Evolutionary conservation across 257 asterid species (phyloP).

Genomic region (Paulownia fortunei): DNA sequence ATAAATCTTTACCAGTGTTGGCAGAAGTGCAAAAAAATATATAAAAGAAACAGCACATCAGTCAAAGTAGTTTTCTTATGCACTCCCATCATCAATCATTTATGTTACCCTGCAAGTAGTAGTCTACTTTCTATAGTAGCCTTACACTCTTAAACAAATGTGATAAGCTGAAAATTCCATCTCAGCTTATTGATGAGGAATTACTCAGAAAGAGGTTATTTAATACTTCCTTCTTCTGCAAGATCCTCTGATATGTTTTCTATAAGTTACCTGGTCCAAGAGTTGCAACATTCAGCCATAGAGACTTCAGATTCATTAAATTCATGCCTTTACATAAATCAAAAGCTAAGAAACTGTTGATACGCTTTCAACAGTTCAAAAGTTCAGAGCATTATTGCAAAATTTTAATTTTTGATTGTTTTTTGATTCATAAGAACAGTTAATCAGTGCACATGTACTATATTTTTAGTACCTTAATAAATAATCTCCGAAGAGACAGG

Average conservation of each 20-base stretch:
- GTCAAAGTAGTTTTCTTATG: slow-evolving; percentile 12
- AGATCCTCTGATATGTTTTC: slow-evolving; percentile 10
- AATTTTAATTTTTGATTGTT: not conserved
- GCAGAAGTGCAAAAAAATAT: slow-evolving; percentile 23
- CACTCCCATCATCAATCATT: not conserved
- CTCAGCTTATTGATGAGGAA: not conserved
- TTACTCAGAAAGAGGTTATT: not conserved
- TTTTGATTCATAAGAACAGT: not conserved
- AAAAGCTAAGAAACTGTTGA: not conserved
- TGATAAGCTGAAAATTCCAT: slow-evolving; percentile 17
- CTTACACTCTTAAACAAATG: slow-evolving; percentile 5
- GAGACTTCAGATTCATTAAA: not conserved
- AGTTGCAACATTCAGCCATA: slow-evolving; percentile 7
- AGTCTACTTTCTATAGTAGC: slow-evolving; percentile 27
- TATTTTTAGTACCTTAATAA: not conserved
- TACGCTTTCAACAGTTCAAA: not conserved
- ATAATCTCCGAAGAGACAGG: not conserved
- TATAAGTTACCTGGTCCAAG: not conserved
- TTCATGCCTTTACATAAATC: not conserved
- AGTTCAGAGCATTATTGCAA: not conserved
- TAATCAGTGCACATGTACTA: not conserved
- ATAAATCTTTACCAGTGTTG: slow-evolving; percentile 27
- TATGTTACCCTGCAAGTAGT: slow-evolving; percentile 8
- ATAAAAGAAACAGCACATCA: slow-evolving; percentile 15
- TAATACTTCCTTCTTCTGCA: not conserved